Conservation (phyloP, 257 asterid genomes). For the Rauvolfia tetraphylla region DNA sequence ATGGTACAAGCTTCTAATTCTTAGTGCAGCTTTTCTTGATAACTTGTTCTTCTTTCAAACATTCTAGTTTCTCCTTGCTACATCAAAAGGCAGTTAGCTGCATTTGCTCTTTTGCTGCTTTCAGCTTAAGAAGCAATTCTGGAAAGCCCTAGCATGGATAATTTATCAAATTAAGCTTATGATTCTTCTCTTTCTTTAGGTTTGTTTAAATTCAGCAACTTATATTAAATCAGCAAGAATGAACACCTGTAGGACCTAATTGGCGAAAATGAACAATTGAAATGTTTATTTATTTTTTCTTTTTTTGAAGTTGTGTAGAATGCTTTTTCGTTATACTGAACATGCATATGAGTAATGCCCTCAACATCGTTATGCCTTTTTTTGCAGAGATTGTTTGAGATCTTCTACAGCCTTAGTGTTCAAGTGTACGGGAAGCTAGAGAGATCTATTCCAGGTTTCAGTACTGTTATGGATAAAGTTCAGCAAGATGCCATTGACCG, state of each 20-base stretch:
- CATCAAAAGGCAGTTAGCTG: neutral
- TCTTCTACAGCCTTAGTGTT: constrained; percentile 40
- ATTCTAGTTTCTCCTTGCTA: neutral
- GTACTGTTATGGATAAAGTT: constrained; percentile 42
- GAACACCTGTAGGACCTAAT: too few species aligned
- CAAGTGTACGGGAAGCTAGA: constrained; percentile 37
- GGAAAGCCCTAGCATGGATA: neutral
- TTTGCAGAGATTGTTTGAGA: constrained; percentile 42
- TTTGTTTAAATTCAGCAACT: too few species aligned
- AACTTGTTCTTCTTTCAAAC: neutral
- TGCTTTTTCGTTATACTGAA: too few species aligned
- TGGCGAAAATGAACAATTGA: too few species aligned
- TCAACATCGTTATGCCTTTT: constrained; percentile 7
- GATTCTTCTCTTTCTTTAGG: too few species aligned
- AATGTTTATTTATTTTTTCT: too few species aligned
- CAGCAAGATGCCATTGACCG: constrained; percentile 35
- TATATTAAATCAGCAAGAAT: too few species aligned
- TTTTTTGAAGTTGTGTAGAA: too few species aligned
- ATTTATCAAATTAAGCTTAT: neutral
- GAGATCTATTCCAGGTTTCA: constrained; percentile 60
- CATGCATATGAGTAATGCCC: too few species aligned
- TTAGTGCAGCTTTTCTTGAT: neutral
- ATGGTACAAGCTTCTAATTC: constrained; percentile 31
- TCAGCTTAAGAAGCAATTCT: neutral
- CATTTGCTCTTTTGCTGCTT: neutral